Evolutionary conservation across 1,284 basidiomycete species (phyloP).

Genomic region (Lentinula novae-zelandiae): DNA sequence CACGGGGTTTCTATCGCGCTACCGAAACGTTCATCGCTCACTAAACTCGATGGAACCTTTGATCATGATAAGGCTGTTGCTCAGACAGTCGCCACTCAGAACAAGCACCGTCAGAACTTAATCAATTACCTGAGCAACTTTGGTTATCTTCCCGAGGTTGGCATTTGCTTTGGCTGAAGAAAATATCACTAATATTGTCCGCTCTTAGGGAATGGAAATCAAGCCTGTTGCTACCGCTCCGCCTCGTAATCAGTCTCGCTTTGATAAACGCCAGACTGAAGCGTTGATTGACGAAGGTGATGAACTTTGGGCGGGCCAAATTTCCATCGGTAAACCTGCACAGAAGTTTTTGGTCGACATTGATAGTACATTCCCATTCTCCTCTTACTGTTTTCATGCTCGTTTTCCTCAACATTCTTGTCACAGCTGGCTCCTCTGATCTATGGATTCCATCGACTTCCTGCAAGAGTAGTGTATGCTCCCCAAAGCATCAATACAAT

Average conservation of each 20-base stretch:
- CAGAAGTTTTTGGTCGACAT: slow-evolving; percentile 28
- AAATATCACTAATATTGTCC: background rate
- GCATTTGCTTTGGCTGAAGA: background rate
- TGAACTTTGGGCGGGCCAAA: slow-evolving; percentile 25
- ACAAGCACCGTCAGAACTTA: slow-evolving; percentile 25
- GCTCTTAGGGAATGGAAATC: slow-evolving; percentile 18
- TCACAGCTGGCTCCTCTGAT: slow-evolving; percentile 21
- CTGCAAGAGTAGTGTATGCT: slow-evolving; percentile 28
- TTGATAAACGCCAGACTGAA: slow-evolving; percentile 20
- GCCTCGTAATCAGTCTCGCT: slow-evolving; percentile 9
- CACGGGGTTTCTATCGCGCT: background rate
- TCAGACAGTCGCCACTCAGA: slow-evolving; percentile 18
- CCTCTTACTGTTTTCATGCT: slow-evolving; percentile 6
- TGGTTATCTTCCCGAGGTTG: slow-evolving; percentile 18
- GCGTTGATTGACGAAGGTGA: slow-evolving; percentile 20
- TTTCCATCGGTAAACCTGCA: slow-evolving; percentile 29
- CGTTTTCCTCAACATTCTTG: slow-evolving; percentile 2
- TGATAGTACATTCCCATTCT: slow-evolving; percentile 27
- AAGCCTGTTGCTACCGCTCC: slow-evolving; percentile 16
- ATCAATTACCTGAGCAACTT: slow-evolving; percentile 23
- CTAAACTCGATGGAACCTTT: slow-evolving; percentile 20
- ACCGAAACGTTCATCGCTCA: slow-evolving; percentile 18
- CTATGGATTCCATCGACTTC: slow-evolving; percentile 23
- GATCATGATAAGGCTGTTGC: slow-evolving; percentile 22
- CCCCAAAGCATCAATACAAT: slow-evolving; percentile 24